Conservation (phyloP, 75 land plant species). For the Cunninghamia lanceolata region DNA sequence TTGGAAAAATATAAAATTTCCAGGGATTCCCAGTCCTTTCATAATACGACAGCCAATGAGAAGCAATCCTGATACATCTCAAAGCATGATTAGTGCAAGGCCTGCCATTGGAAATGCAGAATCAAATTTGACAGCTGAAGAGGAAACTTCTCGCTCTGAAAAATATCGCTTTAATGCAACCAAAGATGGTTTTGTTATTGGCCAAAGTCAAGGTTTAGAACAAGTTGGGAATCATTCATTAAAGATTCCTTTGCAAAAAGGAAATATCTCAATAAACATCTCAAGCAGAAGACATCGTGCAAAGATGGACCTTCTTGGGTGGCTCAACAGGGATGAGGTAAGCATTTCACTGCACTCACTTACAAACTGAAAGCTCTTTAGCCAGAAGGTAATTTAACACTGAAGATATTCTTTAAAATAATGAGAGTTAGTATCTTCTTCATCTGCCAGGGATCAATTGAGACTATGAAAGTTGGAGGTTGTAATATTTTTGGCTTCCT, state of each 20-base stretch:
- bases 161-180: background rate
- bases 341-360: constrained; percentile 5
- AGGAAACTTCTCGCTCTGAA: background rate
- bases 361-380: background rate
- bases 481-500: background rate
- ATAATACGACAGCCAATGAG: constrained; percentile 18
- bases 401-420: background rate
- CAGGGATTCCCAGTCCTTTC: constrained; percentile 35
- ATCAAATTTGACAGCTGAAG: background rate
- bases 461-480: background rate
- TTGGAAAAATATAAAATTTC: constrained; percentile 46
- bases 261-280: background rate
- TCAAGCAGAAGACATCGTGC: constrained; percentile 19
- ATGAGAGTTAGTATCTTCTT: background rate
- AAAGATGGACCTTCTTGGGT: constrained; percentile 28
- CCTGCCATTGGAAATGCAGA: background rate
- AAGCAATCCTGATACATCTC: constrained; percentile 3
- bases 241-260: background rate
- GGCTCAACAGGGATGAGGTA: constrained; percentile 67
- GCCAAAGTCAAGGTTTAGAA: constrained; percentile 3
- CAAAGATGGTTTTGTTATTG: background rate
- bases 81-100: background rate
- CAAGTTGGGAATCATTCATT: background rate
- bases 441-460: background rate
- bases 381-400: background rate